Evolutionary conservation across 192 early-diverging fungal species (phyloP), one percentile per base, ranked within the genome.

Genomic region (Piromyces sp.): DNA sequence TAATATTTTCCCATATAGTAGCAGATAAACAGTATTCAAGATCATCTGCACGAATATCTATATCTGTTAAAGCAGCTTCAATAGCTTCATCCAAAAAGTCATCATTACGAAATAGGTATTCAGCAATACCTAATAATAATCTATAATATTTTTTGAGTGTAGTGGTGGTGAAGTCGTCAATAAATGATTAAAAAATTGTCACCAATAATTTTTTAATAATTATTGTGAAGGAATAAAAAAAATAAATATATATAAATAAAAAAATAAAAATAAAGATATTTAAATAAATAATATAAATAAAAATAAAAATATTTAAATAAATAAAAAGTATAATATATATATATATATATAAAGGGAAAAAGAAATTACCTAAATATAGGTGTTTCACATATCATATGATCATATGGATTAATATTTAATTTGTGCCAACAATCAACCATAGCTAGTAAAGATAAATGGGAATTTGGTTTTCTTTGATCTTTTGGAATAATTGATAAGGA

Each of bases 351-450:
- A n/a, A n/a, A n/a, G n/a, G n/a, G n/a, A n/a, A n/a, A n/a, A n/a
- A n/a, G n/a, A n/a, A n/a, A 19, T 36, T 31, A 82, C 29, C 82
- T 78, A 85, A 98, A 98, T 22, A 96, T 89, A 16, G 97, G 97
- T 1, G 97, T 98, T 87, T 97, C 95, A 82, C 96, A 97, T 13
- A 98, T 94, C 84, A 98, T 89, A 83, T 95, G 95, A 68, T 95
- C 94, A 84, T 97, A 98, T 22, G 97, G 96, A 80, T 95, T 94
- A 85, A 95, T 92, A 28, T 86, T 83, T 83, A 96, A 89, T 12
- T 86, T 87, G 86, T 94, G 89, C 97, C 97, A 99, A 83, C 95
- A 97, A 82, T 97, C 97, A 2, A 91, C 97, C 84, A 97, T 97
- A 68, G 95, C 94, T 42, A 99, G 85, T 30, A 99, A 84, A 7